Conservation (phyloP, 305 asterid species). For the Solanum hybrid region DNA sequence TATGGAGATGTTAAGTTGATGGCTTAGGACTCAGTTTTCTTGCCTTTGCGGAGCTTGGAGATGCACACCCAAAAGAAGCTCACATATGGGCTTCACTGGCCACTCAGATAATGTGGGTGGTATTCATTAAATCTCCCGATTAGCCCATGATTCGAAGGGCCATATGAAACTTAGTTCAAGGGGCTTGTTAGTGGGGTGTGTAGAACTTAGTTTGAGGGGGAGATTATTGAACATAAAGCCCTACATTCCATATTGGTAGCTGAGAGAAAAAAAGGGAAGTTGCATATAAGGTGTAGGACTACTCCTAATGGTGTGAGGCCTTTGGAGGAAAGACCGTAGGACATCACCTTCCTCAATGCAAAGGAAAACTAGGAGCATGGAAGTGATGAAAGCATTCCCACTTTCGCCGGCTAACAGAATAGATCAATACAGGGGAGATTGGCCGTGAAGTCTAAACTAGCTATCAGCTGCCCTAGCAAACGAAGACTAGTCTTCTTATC, state of each 20-base stretch:
- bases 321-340: not conserved
- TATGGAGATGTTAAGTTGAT: not conserved
- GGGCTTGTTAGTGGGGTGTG: not conserved
- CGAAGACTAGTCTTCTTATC: not conserved
- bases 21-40: not conserved
- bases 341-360: not conserved
- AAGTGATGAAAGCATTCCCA: not conserved
- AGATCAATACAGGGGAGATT: not conserved
- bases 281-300: not conserved
- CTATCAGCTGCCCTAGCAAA: not conserved
- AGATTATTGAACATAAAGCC: not conserved
- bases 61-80: not conserved
- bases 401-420: not conserved
- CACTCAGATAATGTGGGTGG: not conserved
- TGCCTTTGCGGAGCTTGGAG: not conserved
- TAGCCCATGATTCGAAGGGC: not conserved
- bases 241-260: not conserved
- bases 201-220: not conserved
- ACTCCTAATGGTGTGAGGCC: not conserved
- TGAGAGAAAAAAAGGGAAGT: not conserved
- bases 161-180: not conserved
- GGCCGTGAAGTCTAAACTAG: not conserved
- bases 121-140: not conserved
- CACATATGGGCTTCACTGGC: not conserved
- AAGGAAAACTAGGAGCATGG: not conserved